Evolutionary conservation across 345 rosid genomes (phyloP).

Genomic region (Citrus unshiu): DNA sequence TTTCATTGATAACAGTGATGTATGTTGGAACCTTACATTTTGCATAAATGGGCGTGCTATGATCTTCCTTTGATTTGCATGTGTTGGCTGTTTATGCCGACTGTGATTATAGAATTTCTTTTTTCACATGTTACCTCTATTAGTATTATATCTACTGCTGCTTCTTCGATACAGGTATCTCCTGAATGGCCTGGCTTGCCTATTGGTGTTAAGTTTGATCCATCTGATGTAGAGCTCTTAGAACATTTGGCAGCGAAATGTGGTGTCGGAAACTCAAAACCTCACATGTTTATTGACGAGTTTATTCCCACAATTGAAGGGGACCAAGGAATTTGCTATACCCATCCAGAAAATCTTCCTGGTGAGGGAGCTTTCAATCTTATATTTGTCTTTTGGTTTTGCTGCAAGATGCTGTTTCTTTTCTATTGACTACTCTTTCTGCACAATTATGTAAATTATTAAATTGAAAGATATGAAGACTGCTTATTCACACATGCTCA

Average conservation of each 20-base stretch:
- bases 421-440: background rate
- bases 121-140: background rate
- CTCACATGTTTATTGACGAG: slow-evolving; percentile 61
- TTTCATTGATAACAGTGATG: slow-evolving; percentile 76
- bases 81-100: background rate
- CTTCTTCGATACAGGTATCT: slow-evolving; percentile 41
- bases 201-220: slow-evolving; percentile 93
- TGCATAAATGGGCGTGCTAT: background rate
- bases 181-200: slow-evolving; percentile 90
- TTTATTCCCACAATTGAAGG: slow-evolving; percentile 61
- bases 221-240: slow-evolving; percentile 68
- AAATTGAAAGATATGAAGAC: background rate
- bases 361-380: slow-evolving; percentile 34
- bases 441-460: background rate
- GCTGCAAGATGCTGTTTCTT: background rate
- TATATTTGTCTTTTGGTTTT: background rate
- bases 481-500: background rate
- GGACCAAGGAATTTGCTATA: slow-evolving; percentile 75
- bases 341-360: slow-evolving; percentile 94
- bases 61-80: background rate
- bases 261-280: slow-evolving; percentile 46
- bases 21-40: slow-evolving; percentile 27
- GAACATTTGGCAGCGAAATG: slow-evolving; percentile 79
- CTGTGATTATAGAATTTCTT: slow-evolving; percentile 1
- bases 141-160: background rate